Evolutionary conservation across 2,329 filamentous ascomycete species (phyloP).

Genomic region (Fusarium nurragi): DNA sequence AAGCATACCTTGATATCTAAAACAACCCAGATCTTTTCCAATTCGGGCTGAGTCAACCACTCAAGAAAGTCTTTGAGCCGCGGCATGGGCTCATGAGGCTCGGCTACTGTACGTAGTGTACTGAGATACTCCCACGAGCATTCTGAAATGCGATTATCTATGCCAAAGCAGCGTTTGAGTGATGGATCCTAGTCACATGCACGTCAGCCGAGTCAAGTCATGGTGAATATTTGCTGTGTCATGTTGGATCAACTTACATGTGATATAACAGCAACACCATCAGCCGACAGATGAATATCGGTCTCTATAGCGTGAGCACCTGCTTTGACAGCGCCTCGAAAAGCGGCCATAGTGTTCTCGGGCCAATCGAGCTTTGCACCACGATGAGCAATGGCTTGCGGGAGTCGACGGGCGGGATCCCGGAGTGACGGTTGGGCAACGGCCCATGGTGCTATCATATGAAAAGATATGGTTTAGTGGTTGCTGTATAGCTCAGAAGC

Average conservation of each 20-base stretch:
- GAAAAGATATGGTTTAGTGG: neutral
- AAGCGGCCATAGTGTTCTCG: slow-evolving; percentile 87
- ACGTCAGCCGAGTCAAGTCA: slow-evolving; percentile 4
- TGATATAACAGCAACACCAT: slow-evolving; percentile 85
- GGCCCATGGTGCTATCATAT: slow-evolving; percentile 46
- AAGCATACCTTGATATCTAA: slow-evolving; percentile 82
- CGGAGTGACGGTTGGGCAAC: slow-evolving; percentile 45
- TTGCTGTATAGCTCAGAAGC: neutral
- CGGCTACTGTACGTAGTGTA: slow-evolving; percentile 71
- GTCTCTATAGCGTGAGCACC: slow-evolving; percentile 88
- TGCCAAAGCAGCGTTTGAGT: slow-evolving; percentile 83
- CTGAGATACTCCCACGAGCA: slow-evolving; percentile 79
- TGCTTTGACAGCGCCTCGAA: slow-evolving; percentile 75
- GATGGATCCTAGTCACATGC: slow-evolving; percentile 69
- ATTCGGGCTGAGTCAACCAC: slow-evolving; percentile 71
- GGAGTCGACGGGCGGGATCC: slow-evolving; percentile 53
- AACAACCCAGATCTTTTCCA: slow-evolving; percentile 79
- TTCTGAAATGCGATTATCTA: slow-evolving; percentile 76
- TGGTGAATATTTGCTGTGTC: neutral
- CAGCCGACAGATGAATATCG: slow-evolving; percentile 83
- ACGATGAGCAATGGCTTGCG: slow-evolving; percentile 80
- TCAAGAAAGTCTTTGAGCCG: slow-evolving; percentile 77
- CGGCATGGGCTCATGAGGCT: slow-evolving; percentile 77
- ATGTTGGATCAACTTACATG: slow-evolving; percentile 64
- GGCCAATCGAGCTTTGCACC: slow-evolving; percentile 81